A percentile compares a stretch with the other conserved stretches of the same genome.
Evolutionary conservation across 225 moss, liverwort and hornwort species (phyloP).

Genomic region (Marchantia paleacea): DNA sequence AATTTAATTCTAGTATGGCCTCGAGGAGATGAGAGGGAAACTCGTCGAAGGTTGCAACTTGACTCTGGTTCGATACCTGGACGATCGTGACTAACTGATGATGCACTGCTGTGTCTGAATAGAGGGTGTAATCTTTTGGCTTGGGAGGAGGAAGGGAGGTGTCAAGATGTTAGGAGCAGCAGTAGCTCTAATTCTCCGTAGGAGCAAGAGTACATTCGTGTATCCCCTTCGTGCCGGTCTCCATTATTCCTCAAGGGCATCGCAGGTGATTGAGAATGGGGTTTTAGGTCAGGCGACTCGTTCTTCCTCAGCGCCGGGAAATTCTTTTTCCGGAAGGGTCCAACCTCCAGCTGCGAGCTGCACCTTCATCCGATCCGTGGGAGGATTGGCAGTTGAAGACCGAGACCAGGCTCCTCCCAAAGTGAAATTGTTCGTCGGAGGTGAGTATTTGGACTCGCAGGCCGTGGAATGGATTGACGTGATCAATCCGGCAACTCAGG

Average conservation of each 20-base stretch:
- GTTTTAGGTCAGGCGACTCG: not conserved
- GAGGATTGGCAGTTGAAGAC: constrained; percentile 24
- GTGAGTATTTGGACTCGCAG: constrained; percentile 65
- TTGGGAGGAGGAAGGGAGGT: not conserved
- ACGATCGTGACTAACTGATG: not conserved
- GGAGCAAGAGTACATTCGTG: not conserved
- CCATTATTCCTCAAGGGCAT: not conserved
- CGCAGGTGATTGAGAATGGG: not conserved
- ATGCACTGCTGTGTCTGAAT: not conserved
- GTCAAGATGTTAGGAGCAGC: constrained; percentile 8
- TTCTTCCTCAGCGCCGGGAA: not conserved
- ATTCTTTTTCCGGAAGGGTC: not conserved
- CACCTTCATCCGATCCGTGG: constrained; percentile 9
- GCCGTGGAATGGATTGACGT: constrained; percentile 70
- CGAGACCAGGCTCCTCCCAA: constrained; percentile 40
- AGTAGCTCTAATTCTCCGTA: not conserved
- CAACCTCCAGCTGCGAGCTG: not conserved
- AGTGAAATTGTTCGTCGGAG: constrained; percentile 79
- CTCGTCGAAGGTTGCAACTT: not conserved
- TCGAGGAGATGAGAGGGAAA: not conserved
- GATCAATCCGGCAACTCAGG: constrained; percentile 88
- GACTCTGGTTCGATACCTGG: not conserved
- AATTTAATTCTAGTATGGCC: not conserved
- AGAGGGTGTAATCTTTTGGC: not conserved
- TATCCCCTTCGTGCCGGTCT: not conserved